These are phyloP conservation scores for Shiraia bambusicola DNA, from an alignment of 2,329 filamentous ascomycete species.

Conservation along the genomic window DNA sequence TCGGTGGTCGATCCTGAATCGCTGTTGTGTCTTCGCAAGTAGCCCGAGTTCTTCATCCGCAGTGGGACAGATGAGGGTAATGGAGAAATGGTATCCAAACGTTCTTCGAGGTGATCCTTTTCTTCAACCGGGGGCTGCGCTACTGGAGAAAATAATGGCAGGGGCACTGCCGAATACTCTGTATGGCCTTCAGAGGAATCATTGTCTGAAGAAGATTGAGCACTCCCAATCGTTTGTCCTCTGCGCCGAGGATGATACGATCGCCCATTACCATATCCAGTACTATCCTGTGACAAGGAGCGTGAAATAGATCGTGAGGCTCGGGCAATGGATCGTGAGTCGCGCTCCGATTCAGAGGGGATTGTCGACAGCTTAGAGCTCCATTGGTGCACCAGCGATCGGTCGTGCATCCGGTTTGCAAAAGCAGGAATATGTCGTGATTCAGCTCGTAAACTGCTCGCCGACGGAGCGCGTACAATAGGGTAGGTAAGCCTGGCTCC, in stretches of 20 bases:
- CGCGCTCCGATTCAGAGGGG: constrained; percentile 40
- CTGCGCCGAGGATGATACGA: constrained; percentile 28
- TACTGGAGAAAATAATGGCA: constrained; percentile 39
- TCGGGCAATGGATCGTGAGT: constrained; percentile 37
- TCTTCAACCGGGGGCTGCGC: constrained; percentile 28
- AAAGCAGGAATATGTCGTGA: constrained; percentile 37
- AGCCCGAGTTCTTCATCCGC: constrained; percentile 42
- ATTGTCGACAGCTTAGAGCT: constrained; percentile 46
- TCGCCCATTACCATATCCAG: constrained; percentile 19
- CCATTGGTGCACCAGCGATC: constrained; percentile 41
- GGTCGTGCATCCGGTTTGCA: constrained; percentile 44
- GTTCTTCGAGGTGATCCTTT: constrained; percentile 39
- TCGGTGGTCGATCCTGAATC: constrained; percentile 36
- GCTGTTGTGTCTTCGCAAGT: constrained; percentile 36
- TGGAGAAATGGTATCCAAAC: constrained; percentile 44
- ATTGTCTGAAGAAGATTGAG: constrained; percentile 38
- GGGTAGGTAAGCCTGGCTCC: constrained; percentile 41
- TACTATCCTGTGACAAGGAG: constrained; percentile 37
- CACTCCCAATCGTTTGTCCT: constrained; percentile 37
- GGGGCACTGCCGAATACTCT: constrained; percentile 38
- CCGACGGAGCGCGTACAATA: constrained; percentile 39
- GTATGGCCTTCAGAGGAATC: constrained; percentile 28
- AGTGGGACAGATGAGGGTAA: constrained; percentile 42
- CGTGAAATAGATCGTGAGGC: constrained; percentile 35
- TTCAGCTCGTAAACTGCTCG: constrained; percentile 40